phyloP scores from a whole-genome alignment of 1,139 yeast species.

The Blastobotrys aristatus region DNA sequence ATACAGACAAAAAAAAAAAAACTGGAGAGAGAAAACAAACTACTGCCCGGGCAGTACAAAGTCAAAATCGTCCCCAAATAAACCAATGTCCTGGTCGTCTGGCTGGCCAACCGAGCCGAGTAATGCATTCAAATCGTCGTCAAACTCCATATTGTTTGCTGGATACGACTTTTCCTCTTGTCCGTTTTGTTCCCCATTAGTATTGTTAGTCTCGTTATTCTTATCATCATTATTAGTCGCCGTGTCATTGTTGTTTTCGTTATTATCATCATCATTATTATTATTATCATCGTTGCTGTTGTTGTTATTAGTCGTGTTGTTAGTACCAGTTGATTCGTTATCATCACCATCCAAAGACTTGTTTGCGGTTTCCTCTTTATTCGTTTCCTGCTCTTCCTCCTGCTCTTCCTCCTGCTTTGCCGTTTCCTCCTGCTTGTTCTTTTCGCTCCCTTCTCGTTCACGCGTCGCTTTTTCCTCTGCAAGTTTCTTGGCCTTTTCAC shows the following conservation, averaged over 20 bases:
- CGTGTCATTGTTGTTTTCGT: not conserved
- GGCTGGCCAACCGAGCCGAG: constrained; percentile 18
- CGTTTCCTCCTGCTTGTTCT: not conserved
- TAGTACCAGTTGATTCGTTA: not conserved
- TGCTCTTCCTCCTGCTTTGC: not conserved
- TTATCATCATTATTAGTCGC: not conserved
- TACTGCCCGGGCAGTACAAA: constrained; percentile 18
- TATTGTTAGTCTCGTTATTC: not conserved
- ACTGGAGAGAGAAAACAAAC: not conserved
- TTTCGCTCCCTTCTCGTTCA: constrained; percentile 8
- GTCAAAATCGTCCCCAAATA: constrained; percentile 29
- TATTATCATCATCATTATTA: not conserved
- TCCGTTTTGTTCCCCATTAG: not conserved
- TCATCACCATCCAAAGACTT: not conserved
- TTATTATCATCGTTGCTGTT: not conserved
- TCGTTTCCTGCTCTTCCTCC: constrained; percentile 1
- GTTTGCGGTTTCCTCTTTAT: not conserved
- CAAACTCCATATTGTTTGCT: constrained; percentile 12
- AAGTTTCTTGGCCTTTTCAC: constrained; percentile 6
- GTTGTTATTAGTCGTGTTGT: not conserved
- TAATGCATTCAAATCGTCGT: constrained; percentile 19
- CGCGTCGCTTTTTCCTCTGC: constrained; percentile 7
- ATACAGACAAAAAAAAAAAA: not conserved
- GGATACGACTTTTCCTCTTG: not conserved
- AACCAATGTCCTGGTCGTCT: constrained; percentile 20